phyloP scores from a whole-genome alignment of 768 basidiomycete species.

The Pleurotus tuoliensis region DNA sequence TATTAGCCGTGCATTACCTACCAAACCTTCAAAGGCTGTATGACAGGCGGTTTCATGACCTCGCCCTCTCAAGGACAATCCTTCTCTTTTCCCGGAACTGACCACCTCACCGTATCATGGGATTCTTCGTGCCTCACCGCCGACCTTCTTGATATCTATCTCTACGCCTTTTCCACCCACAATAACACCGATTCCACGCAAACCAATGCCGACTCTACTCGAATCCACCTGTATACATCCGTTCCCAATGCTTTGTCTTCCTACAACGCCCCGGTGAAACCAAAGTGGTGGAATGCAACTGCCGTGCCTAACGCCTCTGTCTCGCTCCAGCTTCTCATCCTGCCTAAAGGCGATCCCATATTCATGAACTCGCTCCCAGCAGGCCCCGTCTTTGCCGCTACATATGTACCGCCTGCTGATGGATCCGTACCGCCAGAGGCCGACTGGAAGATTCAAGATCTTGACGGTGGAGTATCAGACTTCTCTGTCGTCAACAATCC shows the following conservation, averaged over 20 bases:
- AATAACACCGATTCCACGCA: not conserved
- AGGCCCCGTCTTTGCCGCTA: conserved; percentile 68
- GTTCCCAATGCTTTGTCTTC: conserved; percentile 46
- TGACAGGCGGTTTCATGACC: conserved; percentile 58
- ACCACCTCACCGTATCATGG: conserved; percentile 61
- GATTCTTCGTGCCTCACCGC: conserved; percentile 53
- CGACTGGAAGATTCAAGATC: conserved; percentile 28
- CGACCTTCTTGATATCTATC: conserved; percentile 60
- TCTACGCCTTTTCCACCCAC: conserved; percentile 46
- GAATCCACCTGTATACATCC: conserved; percentile 54
- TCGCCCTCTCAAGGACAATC: conserved; percentile 44
- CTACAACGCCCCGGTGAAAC: conserved; percentile 47
- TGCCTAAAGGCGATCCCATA: conserved; percentile 42
- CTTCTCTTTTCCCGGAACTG: conserved; percentile 34
- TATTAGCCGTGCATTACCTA: no score
- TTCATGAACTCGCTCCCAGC: conserved; percentile 54
- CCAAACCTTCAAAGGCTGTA: conserved; percentile 34
- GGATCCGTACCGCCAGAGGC: conserved; percentile 37
- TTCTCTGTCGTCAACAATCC: conserved; percentile 35
- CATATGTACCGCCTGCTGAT: conserved; percentile 41
- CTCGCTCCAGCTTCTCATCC: conserved; percentile 57
- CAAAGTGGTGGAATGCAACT: conserved; percentile 57
- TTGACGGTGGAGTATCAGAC: conserved; percentile 29
- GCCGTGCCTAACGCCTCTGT: conserved; percentile 18
- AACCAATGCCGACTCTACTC: conserved; percentile 17